Base-by-base conservation (phyloP, 495 filamentous ascomycete species). In the Trichocladium uniseriatum region DNA sequence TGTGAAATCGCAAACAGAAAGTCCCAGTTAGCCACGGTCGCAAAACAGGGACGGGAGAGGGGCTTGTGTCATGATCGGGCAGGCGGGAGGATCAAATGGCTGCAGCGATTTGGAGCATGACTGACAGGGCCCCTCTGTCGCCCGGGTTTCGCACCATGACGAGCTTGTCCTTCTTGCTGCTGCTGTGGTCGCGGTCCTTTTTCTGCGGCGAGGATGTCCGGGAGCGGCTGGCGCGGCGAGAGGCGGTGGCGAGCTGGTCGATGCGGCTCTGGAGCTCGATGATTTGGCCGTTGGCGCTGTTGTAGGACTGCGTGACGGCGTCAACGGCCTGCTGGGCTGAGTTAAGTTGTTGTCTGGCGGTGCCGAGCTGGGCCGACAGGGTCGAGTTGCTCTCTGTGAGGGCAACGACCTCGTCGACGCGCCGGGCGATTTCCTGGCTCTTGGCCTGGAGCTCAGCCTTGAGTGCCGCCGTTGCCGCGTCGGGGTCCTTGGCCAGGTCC, bases 131-230 rank as follows among this genome's bases (percentile, higher is more conserved):
- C 36, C 57, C 53, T 43, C 60, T 52, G 49, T 67, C 60, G 24
- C 27, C 47, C 16, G 62, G 58, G 46, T 64, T 65, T 40, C 64
- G 56, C 46, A 67, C 64, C 34, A 62, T 60, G 18, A 67, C 51
- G 29, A 65, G 48, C 34, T 61, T 63, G 31, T 64, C 53, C 52
- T 59, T 59, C 41, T 59, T 63, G 44, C 54, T 40, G 49, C 47
- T 51, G 45, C 55, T 56, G 48, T 48, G 46, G 32, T 54, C 47
- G n/a, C 37, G 43, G n/a, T 57, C 60, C 52, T 63, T 61, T 49
- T 63, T 65, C 27, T 61, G 54, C 34, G 60, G 62, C 27, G 57
- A 61, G 16, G 57, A 57, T 35, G 45, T 60, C 15, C 62, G 54
- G 15, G 62, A 65, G 16, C 60, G 53, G 49, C 53, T 57, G 22